These are phyloP conservation scores for Leccinum griseonigrum DNA, from an alignment of 1,284 basidiomycete species.

Conservation along the genomic window DNA sequence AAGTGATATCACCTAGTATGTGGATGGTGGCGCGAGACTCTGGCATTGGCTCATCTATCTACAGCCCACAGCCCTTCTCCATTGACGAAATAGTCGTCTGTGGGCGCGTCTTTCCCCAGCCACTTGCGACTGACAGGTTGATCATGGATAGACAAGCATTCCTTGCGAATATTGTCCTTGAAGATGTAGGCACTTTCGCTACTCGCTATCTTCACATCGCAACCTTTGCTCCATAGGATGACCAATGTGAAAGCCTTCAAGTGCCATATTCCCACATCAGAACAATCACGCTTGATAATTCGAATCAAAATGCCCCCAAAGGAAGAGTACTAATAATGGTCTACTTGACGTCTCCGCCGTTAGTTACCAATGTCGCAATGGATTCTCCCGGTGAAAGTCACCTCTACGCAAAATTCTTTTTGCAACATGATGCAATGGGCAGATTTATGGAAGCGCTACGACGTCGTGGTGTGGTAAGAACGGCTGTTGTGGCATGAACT, in stretches of 20 bases:
- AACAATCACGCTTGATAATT: conserved; percentile 39
- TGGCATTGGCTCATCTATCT: conserved; percentile 3
- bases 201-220: conserved; percentile 15
- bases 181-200: conserved; percentile 19
- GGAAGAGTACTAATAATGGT: conserved; percentile 34
- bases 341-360: conserved; percentile 38
- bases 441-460: conserved; percentile 41
- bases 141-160: conserved; percentile 52
- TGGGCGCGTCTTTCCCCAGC: conserved; percentile 33
- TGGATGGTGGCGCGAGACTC: conserved; percentile 7
- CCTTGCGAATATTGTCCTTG: conserved; percentile 44
- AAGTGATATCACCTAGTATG: conserved; percentile 50
- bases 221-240: conserved; percentile 32
- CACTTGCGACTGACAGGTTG: conserved; percentile 41
- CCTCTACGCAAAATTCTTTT: conserved; percentile 37
- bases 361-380: conserved; percentile 36
- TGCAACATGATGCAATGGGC: conserved; percentile 34
- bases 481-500: not conserved
- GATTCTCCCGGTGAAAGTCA: conserved; percentile 19
- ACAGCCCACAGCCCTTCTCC: conserved; percentile 60
- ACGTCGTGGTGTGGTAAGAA: conserved; percentile 43
- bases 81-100: conserved; percentile 41
- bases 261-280: conserved; percentile 45
- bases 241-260: conserved; percentile 41
- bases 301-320: conserved; percentile 15